phyloP scores from a whole-genome alignment of 352 stramenopile genomes.

The Globisporangium ultimum region DNA sequence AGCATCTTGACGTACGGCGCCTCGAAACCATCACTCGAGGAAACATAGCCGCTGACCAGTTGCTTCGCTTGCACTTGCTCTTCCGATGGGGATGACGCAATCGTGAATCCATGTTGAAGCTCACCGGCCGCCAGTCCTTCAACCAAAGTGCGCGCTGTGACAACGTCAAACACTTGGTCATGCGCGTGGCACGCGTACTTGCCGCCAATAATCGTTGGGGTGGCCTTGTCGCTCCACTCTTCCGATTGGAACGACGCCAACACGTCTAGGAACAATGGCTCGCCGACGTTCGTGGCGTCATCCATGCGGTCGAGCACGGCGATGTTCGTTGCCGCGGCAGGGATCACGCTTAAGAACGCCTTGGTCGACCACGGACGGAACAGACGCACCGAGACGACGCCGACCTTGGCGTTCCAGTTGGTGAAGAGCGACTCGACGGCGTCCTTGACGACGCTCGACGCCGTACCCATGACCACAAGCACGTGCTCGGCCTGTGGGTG shows the following conservation, averaged over 20 bases:
- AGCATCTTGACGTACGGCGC: conserved; percentile 80
- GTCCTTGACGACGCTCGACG: conserved; percentile 85
- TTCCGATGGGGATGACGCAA: conserved; percentile 30
- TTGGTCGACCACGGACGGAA: conserved; percentile 88
- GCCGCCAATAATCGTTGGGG: conserved; percentile 73
- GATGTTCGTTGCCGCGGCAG: conserved; percentile 70
- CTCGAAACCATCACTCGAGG: conserved; percentile 59
- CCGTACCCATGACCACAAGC: conserved; percentile 90
- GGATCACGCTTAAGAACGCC: conserved; percentile 77
- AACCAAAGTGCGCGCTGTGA: conserved; percentile 73
- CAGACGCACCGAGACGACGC: conserved; percentile 87
- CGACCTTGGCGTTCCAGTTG: conserved; percentile 83
- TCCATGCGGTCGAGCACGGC: conserved; percentile 91
- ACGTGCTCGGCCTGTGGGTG: conserved; percentile 82
- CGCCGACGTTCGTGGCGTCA: conserved; percentile 80
- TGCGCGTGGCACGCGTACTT: conserved; percentile 72
- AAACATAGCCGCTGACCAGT: conserved; percentile 50
- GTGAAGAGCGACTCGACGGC: conserved; percentile 81
- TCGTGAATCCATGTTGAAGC: conserved; percentile 69
- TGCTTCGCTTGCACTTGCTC: conserved; percentile 26
- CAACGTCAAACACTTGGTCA: conserved; percentile 79
- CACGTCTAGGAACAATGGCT: conserved; percentile 92
- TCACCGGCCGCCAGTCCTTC: conserved; percentile 59
- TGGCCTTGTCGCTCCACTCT: conserved; percentile 48
- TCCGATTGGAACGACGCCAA: conserved; percentile 88